Conservation (phyloP, 2,329 filamentous ascomycete genomes). For the Endocalyx cinctus region DNA sequence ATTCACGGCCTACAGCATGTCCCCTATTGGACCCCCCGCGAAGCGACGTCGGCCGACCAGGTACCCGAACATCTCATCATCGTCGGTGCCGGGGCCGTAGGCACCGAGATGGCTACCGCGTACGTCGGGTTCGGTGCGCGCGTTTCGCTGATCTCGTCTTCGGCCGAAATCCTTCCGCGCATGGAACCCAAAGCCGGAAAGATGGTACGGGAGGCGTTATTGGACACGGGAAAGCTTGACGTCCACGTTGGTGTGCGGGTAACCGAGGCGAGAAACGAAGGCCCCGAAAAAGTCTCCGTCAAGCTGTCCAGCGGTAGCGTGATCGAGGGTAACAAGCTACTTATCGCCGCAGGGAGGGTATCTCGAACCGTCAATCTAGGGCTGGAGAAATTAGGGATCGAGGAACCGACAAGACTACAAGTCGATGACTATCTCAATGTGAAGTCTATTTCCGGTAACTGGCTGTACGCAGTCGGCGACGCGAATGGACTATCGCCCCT, state of each 20-base stretch:
- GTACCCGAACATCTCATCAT: constrained; percentile 1
- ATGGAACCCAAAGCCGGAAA: neutral
- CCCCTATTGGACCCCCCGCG: constrained; percentile 1
- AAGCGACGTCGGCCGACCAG: constrained; percentile 1
- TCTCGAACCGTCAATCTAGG: neutral
- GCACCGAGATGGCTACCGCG: constrained; percentile 1
- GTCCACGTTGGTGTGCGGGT: neutral
- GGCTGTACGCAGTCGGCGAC: constrained; percentile 3
- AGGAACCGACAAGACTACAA: neutral
- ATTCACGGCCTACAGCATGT: constrained; percentile 2
- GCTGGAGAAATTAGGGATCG: constrained; percentile 1
- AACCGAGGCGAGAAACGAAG: neutral
- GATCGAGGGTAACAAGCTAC: neutral
- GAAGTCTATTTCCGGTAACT: neutral
- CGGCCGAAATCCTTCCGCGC: neutral
- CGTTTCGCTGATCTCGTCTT: neutral
- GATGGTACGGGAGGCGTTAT: neutral
- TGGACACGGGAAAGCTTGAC: neutral
- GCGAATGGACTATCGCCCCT: neutral
- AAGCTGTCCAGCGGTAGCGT: neutral
- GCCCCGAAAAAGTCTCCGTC: neutral
- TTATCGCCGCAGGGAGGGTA: constrained; percentile 2
- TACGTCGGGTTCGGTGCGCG: neutral
- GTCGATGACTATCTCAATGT: neutral
- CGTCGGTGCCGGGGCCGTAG: constrained; percentile 2